These are phyloP conservation scores for Aspergillus amoenus DNA, from an alignment of 2,329 filamentous ascomycete genomes.

Conservation along the genomic window DNA sequence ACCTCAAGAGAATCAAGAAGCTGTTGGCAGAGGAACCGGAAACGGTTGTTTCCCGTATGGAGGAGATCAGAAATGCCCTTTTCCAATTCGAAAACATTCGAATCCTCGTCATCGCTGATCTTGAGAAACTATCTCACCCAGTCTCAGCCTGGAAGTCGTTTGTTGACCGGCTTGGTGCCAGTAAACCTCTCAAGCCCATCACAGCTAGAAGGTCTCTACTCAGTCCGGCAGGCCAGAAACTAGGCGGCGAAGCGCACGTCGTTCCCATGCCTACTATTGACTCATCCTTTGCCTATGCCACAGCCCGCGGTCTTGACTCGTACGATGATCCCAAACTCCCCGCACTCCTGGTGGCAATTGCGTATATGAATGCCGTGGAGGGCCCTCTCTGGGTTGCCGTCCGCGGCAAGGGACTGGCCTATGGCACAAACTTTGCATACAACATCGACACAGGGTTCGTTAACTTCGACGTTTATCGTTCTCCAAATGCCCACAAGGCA, in stretches of 20 bases:
- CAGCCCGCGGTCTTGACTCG: constrained; percentile 70
- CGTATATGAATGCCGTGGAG: constrained; percentile 90
- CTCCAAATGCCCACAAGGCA: constrained; percentile 84
- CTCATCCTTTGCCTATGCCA: constrained; percentile 81
- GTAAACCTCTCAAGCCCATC: constrained; percentile 65
- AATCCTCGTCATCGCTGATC: constrained; percentile 77
- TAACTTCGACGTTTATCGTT: constrained; percentile 84
- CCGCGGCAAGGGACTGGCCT: constrained; percentile 88
- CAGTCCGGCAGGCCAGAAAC: constrained; percentile 69
- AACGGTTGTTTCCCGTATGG: constrained; percentile 72
- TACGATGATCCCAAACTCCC: constrained; percentile 77
- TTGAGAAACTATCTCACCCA: constrained; percentile 71
- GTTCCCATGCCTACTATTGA: constrained; percentile 91
- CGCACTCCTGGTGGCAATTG: constrained; percentile 79
- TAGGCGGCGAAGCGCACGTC: constrained; percentile 74
- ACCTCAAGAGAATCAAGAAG: constrained; percentile 81
- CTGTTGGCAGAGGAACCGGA: constrained; percentile 75
- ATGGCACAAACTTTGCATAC: constrained; percentile 77
- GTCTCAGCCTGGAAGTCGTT: constrained; percentile 76
- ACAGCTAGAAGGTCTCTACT: constrained; percentile 69
- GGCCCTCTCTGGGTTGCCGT: constrained; percentile 93
- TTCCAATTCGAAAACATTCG: constrained; percentile 85
- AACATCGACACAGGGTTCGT: constrained; percentile 77
- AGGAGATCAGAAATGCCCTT: constrained; percentile 71
- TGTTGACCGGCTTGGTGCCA: constrained; percentile 51